Percentiles rank a stretch among this genome's conserved stretches.
phyloP scores from a whole-genome alignment of 441 rosid genomes.

The Hura crepitans region DNA sequence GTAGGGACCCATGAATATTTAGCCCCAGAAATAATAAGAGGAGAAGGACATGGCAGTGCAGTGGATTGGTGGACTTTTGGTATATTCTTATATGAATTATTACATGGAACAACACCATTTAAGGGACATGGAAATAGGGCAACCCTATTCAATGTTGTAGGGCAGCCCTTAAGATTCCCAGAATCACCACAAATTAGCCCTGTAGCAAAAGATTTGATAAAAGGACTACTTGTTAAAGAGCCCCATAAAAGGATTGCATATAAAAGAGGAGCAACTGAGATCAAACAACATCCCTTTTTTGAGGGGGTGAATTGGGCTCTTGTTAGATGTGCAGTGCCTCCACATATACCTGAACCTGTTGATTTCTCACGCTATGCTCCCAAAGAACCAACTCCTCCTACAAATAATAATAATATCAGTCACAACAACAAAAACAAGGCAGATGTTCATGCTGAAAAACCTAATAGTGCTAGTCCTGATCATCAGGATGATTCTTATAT shows the following conservation, averaged over 20 bases:
- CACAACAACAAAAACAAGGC: slow-evolving; percentile 26
- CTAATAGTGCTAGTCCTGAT: slow-evolving; percentile 25
- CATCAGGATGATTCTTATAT: slow-evolving; percentile 46
- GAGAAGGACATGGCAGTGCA: slow-evolving; percentile 92
- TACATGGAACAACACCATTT: slow-evolving; percentile 77
- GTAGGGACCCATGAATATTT: slow-evolving; percentile 88
- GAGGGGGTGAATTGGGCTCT: slow-evolving; percentile 91
- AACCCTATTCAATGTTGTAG: slow-evolving; percentile 71
- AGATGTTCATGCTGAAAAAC: slow-evolving; percentile 26
- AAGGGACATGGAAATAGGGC: slow-evolving; percentile 80
- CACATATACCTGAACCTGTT: slow-evolving; percentile 69
- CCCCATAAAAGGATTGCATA: slow-evolving; percentile 72
- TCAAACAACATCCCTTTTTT: slow-evolving; percentile 81
- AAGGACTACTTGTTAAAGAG: slow-evolving; percentile 68
- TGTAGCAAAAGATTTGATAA: slow-evolving; percentile 64
- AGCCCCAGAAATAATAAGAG: slow-evolving; percentile 81
- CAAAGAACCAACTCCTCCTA: slow-evolving; percentile 42
- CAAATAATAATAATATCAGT: background rate
- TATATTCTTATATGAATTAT: slow-evolving; percentile 69
- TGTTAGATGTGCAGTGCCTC: slow-evolving; percentile 71
- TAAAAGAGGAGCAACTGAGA: slow-evolving; percentile 81
- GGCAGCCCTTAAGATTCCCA: slow-evolving; percentile 73
- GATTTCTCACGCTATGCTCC: slow-evolving; percentile 53
- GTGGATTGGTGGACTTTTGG: slow-evolving; percentile 96
- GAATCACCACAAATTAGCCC: slow-evolving; percentile 63